Evolutionary conservation across 2,329 filamentous ascomycete species (phyloP).

Genomic region (Pestalotiopsis sp.): DNA sequence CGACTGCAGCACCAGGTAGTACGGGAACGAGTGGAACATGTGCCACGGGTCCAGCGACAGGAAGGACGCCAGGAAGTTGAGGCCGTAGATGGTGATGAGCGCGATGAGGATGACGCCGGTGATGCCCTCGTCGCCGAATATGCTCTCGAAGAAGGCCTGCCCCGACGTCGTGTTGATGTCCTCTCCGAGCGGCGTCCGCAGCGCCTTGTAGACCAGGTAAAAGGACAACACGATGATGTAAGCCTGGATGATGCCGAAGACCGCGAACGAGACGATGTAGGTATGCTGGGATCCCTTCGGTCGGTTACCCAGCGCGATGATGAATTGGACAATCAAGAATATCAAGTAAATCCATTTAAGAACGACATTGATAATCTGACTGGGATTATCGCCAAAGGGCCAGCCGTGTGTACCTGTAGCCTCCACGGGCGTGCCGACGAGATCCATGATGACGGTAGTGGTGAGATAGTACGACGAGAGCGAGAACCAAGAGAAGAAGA

Average conservation of each 20-base stretch:
- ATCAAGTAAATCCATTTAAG: constrained; percentile 90
- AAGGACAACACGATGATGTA: constrained; percentile 88
- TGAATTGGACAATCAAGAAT: constrained; percentile 92
- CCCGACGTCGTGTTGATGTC: constrained; percentile 66
- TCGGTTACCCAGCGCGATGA: constrained; percentile 91
- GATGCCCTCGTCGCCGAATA: constrained; percentile 68
- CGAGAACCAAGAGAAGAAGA: constrained; percentile 88
- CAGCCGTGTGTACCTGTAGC: constrained; percentile 61
- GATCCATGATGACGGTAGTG: constrained; percentile 94
- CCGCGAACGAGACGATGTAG: constrained; percentile 84
- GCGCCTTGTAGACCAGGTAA: constrained; percentile 84
- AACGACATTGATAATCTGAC: constrained; percentile 87
- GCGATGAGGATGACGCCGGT: constrained; percentile 77
- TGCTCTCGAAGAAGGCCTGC: constrained; percentile 76
- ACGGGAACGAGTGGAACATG: constrained; percentile 98
- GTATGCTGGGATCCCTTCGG: constrained; percentile 94
- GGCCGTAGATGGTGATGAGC: constrained; percentile 88
- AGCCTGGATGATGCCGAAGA: constrained; percentile 85
- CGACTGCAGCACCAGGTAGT: constrained; percentile 90
- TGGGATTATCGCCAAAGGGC: constrained; percentile 86
- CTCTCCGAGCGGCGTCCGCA: constrained; percentile 56
- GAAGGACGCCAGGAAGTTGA: constrained; percentile 97
- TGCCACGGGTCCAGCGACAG: constrained; percentile 99
- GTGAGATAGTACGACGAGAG: constrained; percentile 95
- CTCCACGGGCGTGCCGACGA: constrained; percentile 73